Evolutionary conservation across 1,284 basidiomycete species (phyloP), one percentile per base, ranked within the genome.

Genomic region (Tylopilus sp.): DNA sequence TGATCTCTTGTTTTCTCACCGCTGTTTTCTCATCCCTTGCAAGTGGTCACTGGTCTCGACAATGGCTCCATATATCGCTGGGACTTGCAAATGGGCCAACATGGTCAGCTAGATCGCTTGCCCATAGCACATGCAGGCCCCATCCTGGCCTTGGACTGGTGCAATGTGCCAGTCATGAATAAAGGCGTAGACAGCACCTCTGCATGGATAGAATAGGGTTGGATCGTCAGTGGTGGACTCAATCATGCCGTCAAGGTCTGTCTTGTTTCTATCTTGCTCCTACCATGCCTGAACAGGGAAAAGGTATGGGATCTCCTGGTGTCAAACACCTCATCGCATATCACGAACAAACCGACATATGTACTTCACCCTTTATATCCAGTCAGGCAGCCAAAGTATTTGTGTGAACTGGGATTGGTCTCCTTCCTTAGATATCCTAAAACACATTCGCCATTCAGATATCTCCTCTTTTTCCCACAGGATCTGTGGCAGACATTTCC

Each of bases 221-320:
- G 91, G 90, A 74, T 94, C 15, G 85, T 84, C 1, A 91, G 85
- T 57, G 88, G 85, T 7, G 88, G 91, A 0, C 73, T 91, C 24
- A 91, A 94, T 68, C 77, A 83, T 41, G 84, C 79, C 18, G 89
- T 93, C 37, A 91, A 92, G 73, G 88, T 84, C 54, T 50, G 52
- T 43, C 26, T 3, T 21, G 34, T 26, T 26, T 41, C 38, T 7
- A 11, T 34, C 33, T 3, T 9, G 6, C 14, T 7, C 9, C 3
- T 41, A 17, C 24, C 17, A 2, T 44, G 12, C 21, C 41, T 52
- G 50, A 55, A 44, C 1, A 21, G 44, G 44, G 34, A 12, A 44
- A 15, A 88, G 86, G 76, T 92, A 0, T 93, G 91, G 91, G 84
- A 91, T 62, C 77, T 92, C 50, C 76, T 76, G 0, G 66, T 75